These are phyloP conservation scores for Bromus sterilis DNA, from an alignment of 176 grass and related monocot genomes.

Conservation along the genomic window DNA sequence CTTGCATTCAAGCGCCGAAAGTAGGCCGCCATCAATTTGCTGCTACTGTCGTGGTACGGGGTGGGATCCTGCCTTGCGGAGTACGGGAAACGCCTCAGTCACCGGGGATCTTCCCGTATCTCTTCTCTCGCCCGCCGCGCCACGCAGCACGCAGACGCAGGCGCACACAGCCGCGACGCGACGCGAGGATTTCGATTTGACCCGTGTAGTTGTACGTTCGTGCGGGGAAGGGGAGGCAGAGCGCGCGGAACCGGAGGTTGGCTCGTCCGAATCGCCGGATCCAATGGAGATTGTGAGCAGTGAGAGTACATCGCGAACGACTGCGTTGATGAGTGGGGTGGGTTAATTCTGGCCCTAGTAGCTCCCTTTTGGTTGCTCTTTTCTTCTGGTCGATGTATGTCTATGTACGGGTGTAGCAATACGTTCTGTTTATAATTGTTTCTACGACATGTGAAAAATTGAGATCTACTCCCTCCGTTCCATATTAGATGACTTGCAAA, in stretches of 20 bases:
- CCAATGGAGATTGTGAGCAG: not conserved
- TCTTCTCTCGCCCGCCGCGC: not conserved
- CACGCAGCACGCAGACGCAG: not conserved
- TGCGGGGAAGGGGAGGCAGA: not conserved
- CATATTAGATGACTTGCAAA: no score
- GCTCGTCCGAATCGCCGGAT: not conserved
- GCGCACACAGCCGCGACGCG: no score
- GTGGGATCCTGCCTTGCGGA: not conserved
- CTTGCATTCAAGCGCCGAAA: conserved; percentile 15
- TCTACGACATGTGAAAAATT: no score
- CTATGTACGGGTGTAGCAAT: no score
- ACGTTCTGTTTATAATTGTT: no score
- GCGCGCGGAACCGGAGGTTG: not conserved
- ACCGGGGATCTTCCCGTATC: not conserved
- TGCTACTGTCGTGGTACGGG: not conserved
- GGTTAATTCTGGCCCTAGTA: not conserved
- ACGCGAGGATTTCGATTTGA: not conserved
- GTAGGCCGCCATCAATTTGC: not conserved
- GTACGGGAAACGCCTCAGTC: not conserved
- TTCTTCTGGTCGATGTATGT: not conserved
- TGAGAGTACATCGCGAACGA: not conserved
- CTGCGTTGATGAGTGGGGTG: not conserved
- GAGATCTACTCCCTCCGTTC: no score
- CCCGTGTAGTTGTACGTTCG: not conserved
- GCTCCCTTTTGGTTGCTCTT: not conserved